Evolutionary conservation across 106 monocot species (phyloP).

Genomic region (Dendrobium huoshanense): DNA sequence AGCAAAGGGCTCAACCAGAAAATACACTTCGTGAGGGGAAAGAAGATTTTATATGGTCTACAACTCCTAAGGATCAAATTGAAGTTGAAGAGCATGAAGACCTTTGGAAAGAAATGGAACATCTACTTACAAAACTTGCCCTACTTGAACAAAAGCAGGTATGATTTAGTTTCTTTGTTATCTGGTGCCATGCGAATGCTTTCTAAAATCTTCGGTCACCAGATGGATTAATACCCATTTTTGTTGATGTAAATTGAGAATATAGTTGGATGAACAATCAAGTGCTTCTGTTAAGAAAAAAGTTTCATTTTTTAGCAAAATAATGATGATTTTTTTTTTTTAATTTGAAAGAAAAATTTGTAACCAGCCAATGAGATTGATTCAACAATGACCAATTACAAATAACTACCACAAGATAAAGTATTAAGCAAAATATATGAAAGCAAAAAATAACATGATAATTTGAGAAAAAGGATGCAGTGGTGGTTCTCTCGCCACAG

Average conservation of each 20-base stretch:
- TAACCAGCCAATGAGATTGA: no score
- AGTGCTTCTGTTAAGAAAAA: no score
- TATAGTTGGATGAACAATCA: not conserved
- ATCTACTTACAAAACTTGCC: conserved; percentile 33
- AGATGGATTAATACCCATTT: no score
- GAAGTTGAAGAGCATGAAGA: conserved; percentile 43
- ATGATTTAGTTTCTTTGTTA: not conserved
- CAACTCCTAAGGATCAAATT: conserved; percentile 14
- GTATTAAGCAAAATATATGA: no score
- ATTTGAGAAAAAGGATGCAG: no score
- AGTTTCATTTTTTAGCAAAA: no score
- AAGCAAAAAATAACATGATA: no score
- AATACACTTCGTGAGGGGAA: conserved; percentile 3
- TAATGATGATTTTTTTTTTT: no score
- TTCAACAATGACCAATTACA: no score
- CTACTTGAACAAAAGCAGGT: conserved; percentile 46
- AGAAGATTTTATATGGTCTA: conserved; percentile 42
- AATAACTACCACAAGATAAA: no score
- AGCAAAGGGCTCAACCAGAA: not conserved
- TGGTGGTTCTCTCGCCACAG: no score
- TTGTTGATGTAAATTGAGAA: not conserved
- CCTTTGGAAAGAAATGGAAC: conserved; percentile 73
- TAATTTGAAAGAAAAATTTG: no score
- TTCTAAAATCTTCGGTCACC: not conserved
- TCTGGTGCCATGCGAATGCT: not conserved